A percentile compares a stretch with the other conserved stretches of the same genome.
Evolutionary conservation across 228 moss, liverwort and hornwort species (phyloP).

Genomic region (Sphagnum fallax): DNA sequence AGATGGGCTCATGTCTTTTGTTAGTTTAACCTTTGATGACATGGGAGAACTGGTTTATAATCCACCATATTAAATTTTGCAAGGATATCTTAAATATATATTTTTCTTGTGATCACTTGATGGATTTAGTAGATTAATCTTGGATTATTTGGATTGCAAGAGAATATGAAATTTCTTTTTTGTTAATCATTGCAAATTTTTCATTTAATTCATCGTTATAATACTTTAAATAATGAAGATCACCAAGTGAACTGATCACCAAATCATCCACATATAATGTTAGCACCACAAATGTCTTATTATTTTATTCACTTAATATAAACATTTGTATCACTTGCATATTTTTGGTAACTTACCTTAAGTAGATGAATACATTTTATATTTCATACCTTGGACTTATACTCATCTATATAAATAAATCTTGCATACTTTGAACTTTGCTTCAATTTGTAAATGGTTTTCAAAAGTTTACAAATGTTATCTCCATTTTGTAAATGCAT

Average conservation of each 20-base stretch:
- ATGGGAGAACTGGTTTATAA: neutral
- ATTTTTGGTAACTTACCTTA: neutral
- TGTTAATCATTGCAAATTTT: no score
- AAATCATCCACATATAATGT: neutral
- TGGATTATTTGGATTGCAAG: neutral
- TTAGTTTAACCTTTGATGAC: neutral
- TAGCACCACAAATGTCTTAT: neutral
- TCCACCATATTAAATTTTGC: neutral
- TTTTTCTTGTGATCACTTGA: neutral
- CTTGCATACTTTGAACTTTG: neutral
- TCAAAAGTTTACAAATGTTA: neutral
- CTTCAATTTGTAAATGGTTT: neutral
- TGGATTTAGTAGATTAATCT: neutral
- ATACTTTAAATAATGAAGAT: no score
- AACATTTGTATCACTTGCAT: neutral
- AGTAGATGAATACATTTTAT: no score
- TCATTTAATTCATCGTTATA: no score
- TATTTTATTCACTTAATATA: neutral
- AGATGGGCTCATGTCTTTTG: neutral
- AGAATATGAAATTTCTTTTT: neutral
- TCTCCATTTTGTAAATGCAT: neutral
- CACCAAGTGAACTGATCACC: no score
- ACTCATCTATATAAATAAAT: neutral
- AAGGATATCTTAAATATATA: neutral
- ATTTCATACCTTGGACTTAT: neutral